A percentile compares a stretch with the other conserved stretches of the same genome.
Conservation (phyloP, 345 rosid genomes). For the Moricandia arvensis region DNA sequence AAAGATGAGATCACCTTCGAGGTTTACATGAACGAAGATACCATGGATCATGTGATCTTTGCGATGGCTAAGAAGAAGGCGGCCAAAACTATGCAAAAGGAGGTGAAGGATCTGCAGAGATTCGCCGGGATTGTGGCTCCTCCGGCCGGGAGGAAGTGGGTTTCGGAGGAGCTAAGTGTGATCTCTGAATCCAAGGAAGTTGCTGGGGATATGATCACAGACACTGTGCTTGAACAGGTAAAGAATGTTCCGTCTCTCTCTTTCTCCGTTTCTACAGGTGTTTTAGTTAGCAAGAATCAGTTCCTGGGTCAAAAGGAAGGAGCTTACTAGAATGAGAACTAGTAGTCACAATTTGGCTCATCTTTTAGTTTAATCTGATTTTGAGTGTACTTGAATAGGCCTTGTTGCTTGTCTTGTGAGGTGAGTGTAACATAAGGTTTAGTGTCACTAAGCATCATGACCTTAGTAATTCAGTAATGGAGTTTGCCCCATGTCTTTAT, state of each 20-base stretch:
- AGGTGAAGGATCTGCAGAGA: conserved; percentile 69
- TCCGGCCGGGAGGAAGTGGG: conserved; percentile 76
- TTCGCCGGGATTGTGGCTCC: conserved; percentile 50
- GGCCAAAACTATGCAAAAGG: conserved; percentile 74
- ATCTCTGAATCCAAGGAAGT: conserved; percentile 85
- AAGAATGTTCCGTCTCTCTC: not conserved
- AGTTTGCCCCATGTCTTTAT: not conserved
- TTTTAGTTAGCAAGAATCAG: not conserved
- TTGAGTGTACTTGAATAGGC: not conserved
- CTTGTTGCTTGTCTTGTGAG: not conserved
- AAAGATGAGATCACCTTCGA: conserved; percentile 80
- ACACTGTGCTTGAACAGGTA: conserved; percentile 78
- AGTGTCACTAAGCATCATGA: not conserved
- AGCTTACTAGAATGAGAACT: not conserved
- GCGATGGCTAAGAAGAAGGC: conserved; percentile 76
- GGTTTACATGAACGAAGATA: conserved; percentile 83
- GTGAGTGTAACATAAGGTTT: not conserved
- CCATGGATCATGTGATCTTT: conserved; percentile 81
- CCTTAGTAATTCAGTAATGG: not conserved
- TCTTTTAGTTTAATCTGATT: not conserved
- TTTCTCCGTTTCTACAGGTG: not conserved
- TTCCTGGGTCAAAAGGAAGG: not conserved
- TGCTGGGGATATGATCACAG: conserved; percentile 89
- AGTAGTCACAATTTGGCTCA: not conserved
- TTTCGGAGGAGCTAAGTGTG: conserved; percentile 64